These are phyloP conservation scores for Talaromyces rugulosus DNA, from an alignment of 2,329 filamentous ascomycete genomes.

Conservation along the genomic window DNA sequence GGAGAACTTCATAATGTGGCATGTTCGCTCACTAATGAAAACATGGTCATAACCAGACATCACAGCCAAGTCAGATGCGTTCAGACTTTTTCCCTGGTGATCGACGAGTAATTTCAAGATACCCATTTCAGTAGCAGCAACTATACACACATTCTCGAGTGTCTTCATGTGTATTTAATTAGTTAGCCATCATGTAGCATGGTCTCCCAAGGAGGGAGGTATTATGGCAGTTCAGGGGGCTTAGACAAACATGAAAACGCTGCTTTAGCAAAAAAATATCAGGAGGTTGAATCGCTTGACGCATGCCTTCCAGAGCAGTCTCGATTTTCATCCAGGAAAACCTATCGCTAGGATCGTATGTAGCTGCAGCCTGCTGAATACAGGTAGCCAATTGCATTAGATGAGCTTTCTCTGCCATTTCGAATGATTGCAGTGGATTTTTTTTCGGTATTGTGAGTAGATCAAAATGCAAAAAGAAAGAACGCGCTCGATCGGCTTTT, in stretches of 20 bases:
- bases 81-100: background rate
- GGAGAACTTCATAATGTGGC: background rate
- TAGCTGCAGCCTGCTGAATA: background rate
- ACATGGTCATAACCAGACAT: constrained; percentile 12
- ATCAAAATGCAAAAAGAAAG: too few relatives aligned
- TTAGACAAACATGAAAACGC: background rate
- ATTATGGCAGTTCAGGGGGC: too few relatives aligned
- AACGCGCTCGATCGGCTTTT: too few relatives aligned
- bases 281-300: background rate
- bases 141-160: constrained; percentile 3
- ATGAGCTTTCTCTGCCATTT: background rate
- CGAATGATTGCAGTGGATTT: too few relatives aligned
- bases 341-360: background rate
- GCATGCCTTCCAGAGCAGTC: background rate
- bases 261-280: background rate
- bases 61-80: constrained; percentile 11
- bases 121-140: background rate
- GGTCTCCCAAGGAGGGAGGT: too few relatives aligned
- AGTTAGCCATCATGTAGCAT: too few relatives aligned
- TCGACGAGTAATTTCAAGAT: background rate
- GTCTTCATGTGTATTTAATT: background rate
- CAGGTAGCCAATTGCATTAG: background rate
- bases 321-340: background rate
- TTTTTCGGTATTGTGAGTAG: too few relatives aligned
- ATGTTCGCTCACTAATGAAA: constrained; percentile 8